Evolutionary conservation across 257 asterid species (phyloP).

Genomic region (Paraleonurus japonicus): DNA sequence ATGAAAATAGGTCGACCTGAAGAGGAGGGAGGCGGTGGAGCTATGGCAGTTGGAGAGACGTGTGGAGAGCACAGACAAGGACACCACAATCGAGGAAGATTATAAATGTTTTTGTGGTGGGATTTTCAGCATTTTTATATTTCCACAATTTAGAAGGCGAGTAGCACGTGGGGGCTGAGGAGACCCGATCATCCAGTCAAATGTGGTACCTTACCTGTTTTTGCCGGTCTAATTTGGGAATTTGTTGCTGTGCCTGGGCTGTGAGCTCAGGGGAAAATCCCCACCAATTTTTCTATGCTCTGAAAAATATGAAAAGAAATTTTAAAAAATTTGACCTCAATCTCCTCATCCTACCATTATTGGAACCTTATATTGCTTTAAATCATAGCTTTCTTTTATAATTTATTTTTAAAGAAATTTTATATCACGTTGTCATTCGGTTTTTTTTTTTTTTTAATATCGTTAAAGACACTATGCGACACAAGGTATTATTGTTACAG

Average conservation of each 20-base stretch:
- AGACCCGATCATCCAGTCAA: slow-evolving; percentile 28
- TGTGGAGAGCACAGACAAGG: slow-evolving; percentile 38
- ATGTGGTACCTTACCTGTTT: neutral
- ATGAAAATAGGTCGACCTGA: slow-evolving; percentile 18
- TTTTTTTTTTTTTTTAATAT: no score
- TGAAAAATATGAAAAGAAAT: no score
- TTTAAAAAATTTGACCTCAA: no score
- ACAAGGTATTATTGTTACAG: no score
- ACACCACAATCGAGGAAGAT: slow-evolving; percentile 7
- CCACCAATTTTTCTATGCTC: no score
- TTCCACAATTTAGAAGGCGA: neutral
- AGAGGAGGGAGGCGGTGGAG: slow-evolving; percentile 29
- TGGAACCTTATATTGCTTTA: no score
- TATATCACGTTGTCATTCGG: no score
- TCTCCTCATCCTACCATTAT: no score
- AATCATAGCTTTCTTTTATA: no score
- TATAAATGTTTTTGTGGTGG: slow-evolving; percentile 25
- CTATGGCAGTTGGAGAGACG: slow-evolving; percentile 31
- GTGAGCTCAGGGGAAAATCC: no score
- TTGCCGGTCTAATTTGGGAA: slow-evolving; percentile 16
- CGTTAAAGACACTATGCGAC: no score
- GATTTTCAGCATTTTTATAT: neutral
- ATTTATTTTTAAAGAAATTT: no score
- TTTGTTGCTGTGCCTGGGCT: neutral
- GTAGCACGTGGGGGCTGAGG: slow-evolving; percentile 12